Percentiles rank a stretch among this genome's conserved stretches.
These are phyloP conservation scores for Pisolithus sp. DNA, from an alignment of 768 basidiomycete genomes.

Conservation along the genomic window DNA sequence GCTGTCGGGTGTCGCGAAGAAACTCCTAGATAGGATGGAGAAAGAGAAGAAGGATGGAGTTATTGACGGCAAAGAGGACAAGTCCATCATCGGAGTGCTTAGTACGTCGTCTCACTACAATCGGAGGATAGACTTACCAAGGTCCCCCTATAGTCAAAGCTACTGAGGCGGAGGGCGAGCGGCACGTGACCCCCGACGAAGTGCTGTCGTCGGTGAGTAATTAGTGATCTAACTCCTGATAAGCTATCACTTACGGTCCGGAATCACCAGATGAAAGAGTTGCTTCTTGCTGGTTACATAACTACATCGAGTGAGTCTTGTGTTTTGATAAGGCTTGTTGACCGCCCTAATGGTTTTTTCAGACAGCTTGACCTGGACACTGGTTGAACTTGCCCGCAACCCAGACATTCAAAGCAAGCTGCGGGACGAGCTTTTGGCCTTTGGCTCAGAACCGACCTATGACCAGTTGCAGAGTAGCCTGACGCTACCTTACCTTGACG, in stretches of 20 bases:
- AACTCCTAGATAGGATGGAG: no score
- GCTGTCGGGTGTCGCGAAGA: not conserved
- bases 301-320: slow-evolving; percentile 12
- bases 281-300: slow-evolving; percentile 12
- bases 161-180: slow-evolving; percentile 20
- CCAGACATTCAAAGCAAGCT: slow-evolving; percentile 21
- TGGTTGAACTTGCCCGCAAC: slow-evolving; percentile 23
- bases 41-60: no score
- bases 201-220: slow-evolving; percentile 8
- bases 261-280: slow-evolving; percentile 7
- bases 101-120: not conserved
- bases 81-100: not conserved
- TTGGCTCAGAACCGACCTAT: slow-evolving; percentile 30
- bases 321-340: not conserved
- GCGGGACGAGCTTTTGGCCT: slow-evolving; percentile 1
- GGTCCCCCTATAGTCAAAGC: slow-evolving; percentile 29
- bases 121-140: not conserved
- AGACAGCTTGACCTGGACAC: slow-evolving; percentile 24
- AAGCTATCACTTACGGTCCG: not conserved
- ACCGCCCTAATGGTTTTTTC: not conserved
- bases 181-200: slow-evolving; percentile 17
- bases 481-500: slow-evolving; percentile 34
- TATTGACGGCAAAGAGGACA: no score
- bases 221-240: no score
- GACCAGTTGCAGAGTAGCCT: slow-evolving; percentile 31